phyloP scores from a whole-genome alignment of 768 basidiomycete genomes.

The Lactarius psammicola region DNA sequence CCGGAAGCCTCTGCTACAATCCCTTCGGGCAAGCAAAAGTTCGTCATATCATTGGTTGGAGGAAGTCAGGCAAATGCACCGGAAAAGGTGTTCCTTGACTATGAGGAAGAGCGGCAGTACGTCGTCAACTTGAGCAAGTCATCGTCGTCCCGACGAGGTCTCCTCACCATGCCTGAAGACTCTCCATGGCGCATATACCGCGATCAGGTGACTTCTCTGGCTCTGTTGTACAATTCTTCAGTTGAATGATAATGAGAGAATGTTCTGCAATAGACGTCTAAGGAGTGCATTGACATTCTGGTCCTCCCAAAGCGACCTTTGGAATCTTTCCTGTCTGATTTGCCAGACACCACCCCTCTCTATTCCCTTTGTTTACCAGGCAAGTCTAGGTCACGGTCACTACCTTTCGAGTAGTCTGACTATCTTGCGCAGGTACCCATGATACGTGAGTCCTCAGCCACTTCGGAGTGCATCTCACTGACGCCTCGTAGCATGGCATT shows the following conservation, averaged over 20 bases:
- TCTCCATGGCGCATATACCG: conserved; percentile 61
- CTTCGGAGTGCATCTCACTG: neutral
- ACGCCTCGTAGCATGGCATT: conserved; percentile 62
- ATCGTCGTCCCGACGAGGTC: conserved; percentile 29
- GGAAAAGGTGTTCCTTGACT: conserved; percentile 30
- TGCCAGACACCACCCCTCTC: conserved; percentile 66
- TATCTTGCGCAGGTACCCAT: conserved; percentile 51
- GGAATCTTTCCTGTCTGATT: conserved; percentile 53
- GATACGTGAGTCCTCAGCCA: conserved; percentile 50
- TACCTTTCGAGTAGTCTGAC: conserved; percentile 20
- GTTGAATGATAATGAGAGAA: conserved; percentile 7
- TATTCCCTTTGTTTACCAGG: conserved; percentile 81
- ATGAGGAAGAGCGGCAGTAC: conserved; percentile 10
- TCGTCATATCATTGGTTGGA: conserved; percentile 8
- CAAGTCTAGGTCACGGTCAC: conserved; percentile 34
- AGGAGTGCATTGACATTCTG: conserved; percentile 46
- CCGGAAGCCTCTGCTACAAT: conserved; percentile 21
- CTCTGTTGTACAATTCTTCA: neutral
- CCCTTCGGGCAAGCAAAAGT: conserved; percentile 18
- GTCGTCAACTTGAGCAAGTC: conserved; percentile 9
- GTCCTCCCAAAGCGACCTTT: conserved; percentile 61
- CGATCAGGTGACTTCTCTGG: conserved; percentile 44
- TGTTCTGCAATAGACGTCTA: conserved; percentile 42
- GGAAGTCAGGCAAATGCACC: neutral
- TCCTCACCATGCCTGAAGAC: conserved; percentile 41